Base-by-base conservation (phyloP, 352 stramenopile genomes). In the Pythium myriotylum region DNA sequence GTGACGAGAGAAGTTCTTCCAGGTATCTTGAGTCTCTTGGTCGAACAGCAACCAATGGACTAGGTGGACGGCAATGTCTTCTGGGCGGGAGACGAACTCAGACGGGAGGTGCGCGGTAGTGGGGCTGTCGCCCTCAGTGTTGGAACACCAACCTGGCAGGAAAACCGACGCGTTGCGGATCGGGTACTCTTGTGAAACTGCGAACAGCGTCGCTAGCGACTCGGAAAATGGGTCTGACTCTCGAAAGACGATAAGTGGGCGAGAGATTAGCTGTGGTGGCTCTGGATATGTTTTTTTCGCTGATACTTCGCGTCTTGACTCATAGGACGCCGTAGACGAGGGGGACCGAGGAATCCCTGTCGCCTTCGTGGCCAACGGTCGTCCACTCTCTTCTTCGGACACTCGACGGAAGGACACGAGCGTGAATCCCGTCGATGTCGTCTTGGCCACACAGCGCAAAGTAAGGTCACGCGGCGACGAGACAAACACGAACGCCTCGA, bases 401-500 rank as follows among this genome's bases (percentile, higher is more conserved):
- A 48, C 6, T 22, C 39, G 53, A 16, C 39, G 39, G 26, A 51
- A 51, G 19, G 53, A 41, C 24, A 33, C 26, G 4, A 60, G 17
- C 37, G 53, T 51, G 53, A 51, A 49, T 4, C 29, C 22, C 24
- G 53, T 17, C 4, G 53, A 60, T 40, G 7, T 14, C 16, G 26
- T 41, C 14, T 14, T 6, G 13, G 6, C 41, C 22, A 49, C 6
- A 20, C 33, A 32, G n/a, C 23, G 48, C 48, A 54, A 3, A 14
- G 17, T 26, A 2, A 8, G 6, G 22, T 26, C 17, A 14, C n/a
- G 17, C 29, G 24, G 19, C 20, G 27, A 29, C 17, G n/a, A 5
- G 2, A 40, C 26, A 5, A 60, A 50, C 23, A 60, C 53, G 14
- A 51, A 40, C 14, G 40, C 53, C 40, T 49, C 40, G 23, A 60